Base-by-base conservation (phyloP, 768 basidiomycete genomes). In the button mushroom (Agaricus bisporus) region DNA sequence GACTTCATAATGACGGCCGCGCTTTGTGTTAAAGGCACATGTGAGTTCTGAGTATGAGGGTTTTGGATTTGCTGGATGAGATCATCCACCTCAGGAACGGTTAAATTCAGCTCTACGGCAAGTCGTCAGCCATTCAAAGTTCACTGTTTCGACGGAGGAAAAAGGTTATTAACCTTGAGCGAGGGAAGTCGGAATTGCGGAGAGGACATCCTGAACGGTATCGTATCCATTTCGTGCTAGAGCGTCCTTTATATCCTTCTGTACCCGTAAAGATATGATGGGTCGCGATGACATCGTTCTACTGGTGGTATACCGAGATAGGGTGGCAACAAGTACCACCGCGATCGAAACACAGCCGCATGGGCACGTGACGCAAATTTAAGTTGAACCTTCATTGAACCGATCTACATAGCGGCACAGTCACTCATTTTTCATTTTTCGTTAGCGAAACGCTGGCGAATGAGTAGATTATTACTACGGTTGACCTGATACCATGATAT, bases 201-300 rank as follows among this genome's bases (percentile, higher is more conserved):
- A 63, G 14, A 63, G 63, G 7, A 87, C 60, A 58, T 88, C 85
- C 48, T 76, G 68, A 2, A 81, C 60, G 6, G 75, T 81, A 61
- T 81, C 76, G 60, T 84, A 87, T 5, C 85, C 85, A 37, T 77
- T 74, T 37, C 68, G 70, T 42, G 70, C 70, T 32, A 86, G 68
- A 3, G 73, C 73, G 14, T 70, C 66, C 29, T 81, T 70, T 2
- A 73, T 72, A 20, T 76, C 68, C 8, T 68, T 64, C 3, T 81
- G 72, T 12, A 84, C 70, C 54, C 67, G 68, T 50, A 77, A 66
- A 43, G 76, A 79, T 48, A 74, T 73, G 11, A 81, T 63, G 3
- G 76, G 72, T 42, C 76, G 75, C 17, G 64, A 69, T 28, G 73
- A 70, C 73, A 77, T 76, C 32, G 32, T 32, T 11, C 8, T 7